Evolutionary conservation across 2,329 filamentous ascomycete species (phyloP), one percentile per base, ranked within the genome.

Genomic region (Akanthomyces uredinophilus): DNA sequence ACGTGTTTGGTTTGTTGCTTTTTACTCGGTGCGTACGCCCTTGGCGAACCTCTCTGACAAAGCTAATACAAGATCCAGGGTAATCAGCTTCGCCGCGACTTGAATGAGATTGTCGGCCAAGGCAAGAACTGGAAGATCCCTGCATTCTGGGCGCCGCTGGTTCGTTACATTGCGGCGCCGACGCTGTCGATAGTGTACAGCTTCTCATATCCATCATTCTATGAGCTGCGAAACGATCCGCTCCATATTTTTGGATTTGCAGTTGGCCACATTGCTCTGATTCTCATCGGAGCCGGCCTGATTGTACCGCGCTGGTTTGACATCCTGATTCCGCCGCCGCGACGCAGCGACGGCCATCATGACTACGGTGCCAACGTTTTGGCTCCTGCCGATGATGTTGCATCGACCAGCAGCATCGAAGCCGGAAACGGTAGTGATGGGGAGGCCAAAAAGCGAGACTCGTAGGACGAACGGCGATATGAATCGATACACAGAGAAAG

Each of bases 61-160:
- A 16, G 8, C 56, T 50, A 43, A 59, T 14, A 7, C 27, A 16
- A 2, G 10, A n/a, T 41, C 3, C 10, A 83, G 81, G 82, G 81
- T 54, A 81, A 84, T 64, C 83, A 85, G 74, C 75, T 86, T 22
- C 76, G 79, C 39, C 77, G 77, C 29, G 83, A 85, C 65, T 77
- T 85, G 27, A 85, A 85, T 64, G 67, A 78, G 4, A 79, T 83
- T 35, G 78, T 86, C 24, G 82, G 79, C 10, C 74, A 72, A 4
- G 81, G 81, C 56, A 79, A 78, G 43, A 85, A 86, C 70, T 85
- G 82, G 83, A 77, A 70, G 3, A 83, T 86, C 27, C 82, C 83
- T 0, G 63, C 58, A 2, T 81, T 83, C 68, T 81, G 82, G 73
- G 78, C 79, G 0, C 69, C 79, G 1, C 71, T 85, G 0, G 70